Evolutionary conservation across 2,329 filamentous ascomycete species (phyloP), one percentile per base, ranked within the genome.

Genomic region (Ophiosphaerella herpotricha): DNA sequence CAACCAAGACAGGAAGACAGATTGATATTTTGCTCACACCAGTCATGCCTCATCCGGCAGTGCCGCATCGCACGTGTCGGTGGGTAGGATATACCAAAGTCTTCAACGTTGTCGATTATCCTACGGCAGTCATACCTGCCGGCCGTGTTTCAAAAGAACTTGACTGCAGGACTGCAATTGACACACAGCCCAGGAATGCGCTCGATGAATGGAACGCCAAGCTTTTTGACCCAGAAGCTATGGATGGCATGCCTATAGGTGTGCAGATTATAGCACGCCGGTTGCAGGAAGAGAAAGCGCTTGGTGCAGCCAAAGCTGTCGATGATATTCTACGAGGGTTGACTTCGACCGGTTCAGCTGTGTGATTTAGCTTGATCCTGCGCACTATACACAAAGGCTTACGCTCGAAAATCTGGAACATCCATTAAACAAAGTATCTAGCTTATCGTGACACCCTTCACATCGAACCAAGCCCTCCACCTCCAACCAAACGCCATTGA

Each of bases 71-170:
- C 7, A 68, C 63, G 39, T 71, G 77, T 36, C 65, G 72, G 12
- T 80, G 77, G 77, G 75, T 78, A 3, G 84, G 84, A 2, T 85
- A 86, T 57, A 85, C 83, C 1, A 84, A 84, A 59, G 75, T 85
- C 6, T 85, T 82, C 78, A 85, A 86, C 56, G 70, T 86, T 8
- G 71, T 87, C 0, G 85, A 88, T 60, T 87, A 87, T 57, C 75
- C 82, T 0, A 79, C 83, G 0, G 67, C 85, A 4, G 78, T 81
- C 0, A 70, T 87, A 12, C 84, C 85, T 0, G 79, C 78, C 12
- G 82, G 81, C 0, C 66, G 66, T 7, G 78, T 81, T 1, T 69
- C 71, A 1, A 71, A 74, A 37, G 65, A 74, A 4, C 68, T 77
- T 38, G 73, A 82, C 14, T 32, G 41, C 12, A 55, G 64, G 2